Base-by-base conservation (phyloP, 2,329 filamentous ascomycete genomes). In the Ceratocystis destructans region DNA sequence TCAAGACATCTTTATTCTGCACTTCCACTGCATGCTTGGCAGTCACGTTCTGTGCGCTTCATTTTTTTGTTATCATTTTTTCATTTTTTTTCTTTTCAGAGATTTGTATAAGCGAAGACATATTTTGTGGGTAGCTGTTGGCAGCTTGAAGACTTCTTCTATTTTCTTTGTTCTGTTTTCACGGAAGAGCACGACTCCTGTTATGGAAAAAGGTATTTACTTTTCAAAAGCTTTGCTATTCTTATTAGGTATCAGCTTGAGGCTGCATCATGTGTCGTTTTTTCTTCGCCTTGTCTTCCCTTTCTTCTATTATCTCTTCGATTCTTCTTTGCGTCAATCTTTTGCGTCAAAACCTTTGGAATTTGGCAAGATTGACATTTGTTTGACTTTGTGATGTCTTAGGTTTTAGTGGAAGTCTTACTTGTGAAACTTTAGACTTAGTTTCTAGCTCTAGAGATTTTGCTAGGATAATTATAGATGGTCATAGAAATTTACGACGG, bases 321-420 rank as follows among this genome's bases (percentile, higher is more conserved):
- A 67, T 41, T 62, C 48, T 67, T 62, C 44, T 31, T 66, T 62
- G 48, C 61, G 25, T 37, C 37, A 46, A 25, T 28, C 8, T 64
- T 46, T 63, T 31, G 46, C 8, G 46, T 63, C 10, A 46, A 44
- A 33, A 55, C n/a, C n/a, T 33, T 37, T 28, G 17, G n/a, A 41
- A 41, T 15, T 41, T 37, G 17, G 17, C 12, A 22, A 15, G 12
- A 7, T 62, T 46, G 53, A 44, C 59, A 31, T 64, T n/a, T 68
- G n/a, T 64, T 65, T 46, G 45, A 63, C 45, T 37, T 25, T 25
- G n/a, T 20, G 31, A 33, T 25, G 48, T 53, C 48, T 15, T 15
- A 25, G 22, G 48, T 12, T 53, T 50, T 53, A 25, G 48, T 53
- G 48, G 12, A 53, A 7, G 22, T 53, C 22, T 53, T 28, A 12